A percentile compares a stretch with the other conserved stretches of the same genome.
These are phyloP conservation scores for Mesembryanthemum crystallinum DNA, from an alignment of 148 eudicot genomes.

Conservation along the genomic window DNA sequence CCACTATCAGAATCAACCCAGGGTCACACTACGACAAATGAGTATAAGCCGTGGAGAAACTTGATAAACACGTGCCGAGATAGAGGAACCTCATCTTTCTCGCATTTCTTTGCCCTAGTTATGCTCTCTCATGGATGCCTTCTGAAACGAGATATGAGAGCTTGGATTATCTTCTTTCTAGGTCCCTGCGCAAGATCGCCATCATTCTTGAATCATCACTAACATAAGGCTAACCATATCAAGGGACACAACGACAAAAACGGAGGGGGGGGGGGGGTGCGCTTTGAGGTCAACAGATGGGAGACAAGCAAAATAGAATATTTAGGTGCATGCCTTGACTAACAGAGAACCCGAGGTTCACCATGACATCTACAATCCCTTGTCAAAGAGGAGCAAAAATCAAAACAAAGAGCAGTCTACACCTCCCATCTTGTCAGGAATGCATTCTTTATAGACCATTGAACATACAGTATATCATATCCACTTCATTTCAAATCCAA, in stretches of 20 bases:
- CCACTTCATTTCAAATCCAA: background rate
- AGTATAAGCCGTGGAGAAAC: background rate
- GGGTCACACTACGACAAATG: background rate
- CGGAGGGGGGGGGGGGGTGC: background rate
- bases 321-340: background rate
- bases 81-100: background rate
- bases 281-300: background rate
- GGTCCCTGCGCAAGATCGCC: constrained; percentile 59
- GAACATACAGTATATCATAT: too few species aligned
- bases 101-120: background rate
- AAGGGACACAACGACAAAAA: too few species aligned
- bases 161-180: constrained; percentile 77
- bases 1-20: background rate
- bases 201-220: background rate
- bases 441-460: too few species aligned
- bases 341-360: background rate
- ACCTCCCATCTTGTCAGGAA: too few species aligned
- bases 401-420: too few species aligned
- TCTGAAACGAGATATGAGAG: constrained; percentile 47
- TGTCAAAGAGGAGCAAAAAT: background rate
- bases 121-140: constrained; percentile 28
- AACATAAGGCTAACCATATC: background rate
- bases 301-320: background rate
- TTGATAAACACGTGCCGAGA: constrained; percentile 2
- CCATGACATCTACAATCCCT: background rate